Evolutionary conservation across 192 early-diverging fungal species (phyloP).

Genomic region (Linderina pennispora): DNA sequence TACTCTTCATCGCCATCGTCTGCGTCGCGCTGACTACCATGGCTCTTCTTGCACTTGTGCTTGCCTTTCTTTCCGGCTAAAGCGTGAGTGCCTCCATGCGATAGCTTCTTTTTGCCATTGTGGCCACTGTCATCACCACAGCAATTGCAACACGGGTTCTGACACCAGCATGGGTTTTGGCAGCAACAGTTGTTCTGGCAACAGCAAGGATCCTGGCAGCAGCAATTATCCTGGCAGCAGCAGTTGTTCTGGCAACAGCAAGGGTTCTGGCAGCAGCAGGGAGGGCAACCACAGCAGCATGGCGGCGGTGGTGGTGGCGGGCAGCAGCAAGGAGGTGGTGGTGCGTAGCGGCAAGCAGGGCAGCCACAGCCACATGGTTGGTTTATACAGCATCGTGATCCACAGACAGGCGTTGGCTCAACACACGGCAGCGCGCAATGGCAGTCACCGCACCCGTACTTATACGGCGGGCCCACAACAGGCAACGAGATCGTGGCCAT

Average conservation of each 20-base stretch:
- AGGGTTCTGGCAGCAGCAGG: constrained; percentile 7
- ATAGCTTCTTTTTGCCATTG: no score
- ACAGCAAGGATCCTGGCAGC: constrained; percentile 11
- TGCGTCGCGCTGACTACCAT: no score
- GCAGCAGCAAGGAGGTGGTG: constrained; percentile 10
- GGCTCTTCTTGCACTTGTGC: no score
- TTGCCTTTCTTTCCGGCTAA: no score
- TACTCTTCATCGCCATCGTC: no score
- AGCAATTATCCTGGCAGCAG: constrained; percentile 8
- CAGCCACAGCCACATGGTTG: no score
- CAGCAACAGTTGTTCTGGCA: no score
- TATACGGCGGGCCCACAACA: constrained; percentile 25
- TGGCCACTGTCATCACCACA: no score
- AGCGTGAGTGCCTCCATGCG: no score
- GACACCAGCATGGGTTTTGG: no score
- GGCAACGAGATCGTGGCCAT: constrained; percentile 42
- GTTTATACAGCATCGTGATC: no score
- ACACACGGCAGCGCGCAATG: constrained; percentile 11
- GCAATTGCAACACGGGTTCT: constrained; percentile 8
- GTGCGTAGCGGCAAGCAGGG: constrained; percentile 3
- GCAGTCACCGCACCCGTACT: constrained; percentile 14
- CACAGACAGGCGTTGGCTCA: constrained; percentile 11
- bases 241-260: constrained; percentile 2
- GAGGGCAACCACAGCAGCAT: background rate
- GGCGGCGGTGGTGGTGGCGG: constrained; percentile 6